Conservation (phyloP, 2,329 filamentous ascomycete species). For the Alternaria metachromatica region DNA sequence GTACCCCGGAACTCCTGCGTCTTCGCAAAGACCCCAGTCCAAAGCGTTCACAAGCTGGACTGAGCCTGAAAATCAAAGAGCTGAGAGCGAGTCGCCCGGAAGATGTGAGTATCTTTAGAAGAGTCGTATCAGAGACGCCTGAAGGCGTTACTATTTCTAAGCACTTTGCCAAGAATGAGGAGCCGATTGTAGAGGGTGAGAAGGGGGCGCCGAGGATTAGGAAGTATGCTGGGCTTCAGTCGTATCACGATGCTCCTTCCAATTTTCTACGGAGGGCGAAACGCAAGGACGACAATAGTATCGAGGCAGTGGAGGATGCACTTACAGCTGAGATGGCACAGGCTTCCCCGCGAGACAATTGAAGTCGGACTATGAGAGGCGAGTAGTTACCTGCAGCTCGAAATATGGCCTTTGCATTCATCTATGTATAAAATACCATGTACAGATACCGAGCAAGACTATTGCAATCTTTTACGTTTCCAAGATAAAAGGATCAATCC, state of each 20-base stretch:
- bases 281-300: neutral
- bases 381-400: neutral
- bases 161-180: slow-evolving; percentile 6
- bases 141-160: slow-evolving; percentile 8
- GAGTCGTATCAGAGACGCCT: neutral
- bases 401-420: neutral
- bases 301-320: neutral
- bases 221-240: slow-evolving; percentile 15
- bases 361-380: neutral
- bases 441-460: neutral
- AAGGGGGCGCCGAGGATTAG: slow-evolving; percentile 1
- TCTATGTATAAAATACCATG: neutral
- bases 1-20: slow-evolving; percentile 1
- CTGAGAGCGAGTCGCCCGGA: neutral
- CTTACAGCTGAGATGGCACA: neutral
- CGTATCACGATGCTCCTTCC: neutral
- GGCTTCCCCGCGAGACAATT: neutral
- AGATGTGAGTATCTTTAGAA: slow-evolving; percentile 4
- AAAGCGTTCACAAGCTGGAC: neutral
- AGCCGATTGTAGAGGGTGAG: neutral
- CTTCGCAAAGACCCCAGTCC: neutral
- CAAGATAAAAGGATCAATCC: neutral
- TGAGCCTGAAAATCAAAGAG: slow-evolving; percentile 11
- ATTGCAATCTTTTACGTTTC: fast-evolving
- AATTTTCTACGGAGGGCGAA: neutral